Evolutionary conservation across 148 eudicot species (phyloP).

Genomic region (Fagopyrum esculentum): DNA sequence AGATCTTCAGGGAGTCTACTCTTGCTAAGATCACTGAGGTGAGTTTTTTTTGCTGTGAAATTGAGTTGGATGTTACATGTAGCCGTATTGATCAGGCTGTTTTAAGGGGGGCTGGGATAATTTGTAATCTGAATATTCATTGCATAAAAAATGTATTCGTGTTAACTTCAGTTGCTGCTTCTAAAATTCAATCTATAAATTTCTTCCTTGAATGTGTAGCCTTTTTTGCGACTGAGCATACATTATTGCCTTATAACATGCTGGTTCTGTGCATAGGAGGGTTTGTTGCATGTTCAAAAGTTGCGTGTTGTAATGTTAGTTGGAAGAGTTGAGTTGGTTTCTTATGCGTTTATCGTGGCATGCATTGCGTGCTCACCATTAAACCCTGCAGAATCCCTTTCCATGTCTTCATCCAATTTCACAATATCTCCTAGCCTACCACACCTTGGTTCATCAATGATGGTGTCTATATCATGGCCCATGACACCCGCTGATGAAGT

Average conservation of each 20-base stretch:
- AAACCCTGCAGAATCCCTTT: neutral
- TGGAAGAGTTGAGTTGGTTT: neutral
- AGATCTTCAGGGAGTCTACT: conserved; percentile 51
- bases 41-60: conserved; percentile 15
- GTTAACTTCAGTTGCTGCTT: neutral
- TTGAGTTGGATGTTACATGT: neutral
- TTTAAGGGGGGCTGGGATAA: neutral
- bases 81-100: neutral
- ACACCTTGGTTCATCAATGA: neutral
- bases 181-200: neutral
- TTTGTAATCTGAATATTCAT: neutral
- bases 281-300: neutral
- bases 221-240: neutral
- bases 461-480: neutral
- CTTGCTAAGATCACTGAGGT: conserved; percentile 59
- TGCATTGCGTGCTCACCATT: neutral
- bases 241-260: neutral
- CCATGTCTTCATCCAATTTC: neutral
- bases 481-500: no score
- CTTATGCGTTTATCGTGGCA: neutral
- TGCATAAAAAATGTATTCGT: neutral
- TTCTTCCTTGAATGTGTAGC: neutral
- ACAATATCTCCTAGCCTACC: neutral
- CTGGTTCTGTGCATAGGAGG: neutral
- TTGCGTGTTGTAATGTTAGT: neutral